Conservation (phyloP, 495 filamentous ascomycete species). For the Cercophora scortea region DNA sequence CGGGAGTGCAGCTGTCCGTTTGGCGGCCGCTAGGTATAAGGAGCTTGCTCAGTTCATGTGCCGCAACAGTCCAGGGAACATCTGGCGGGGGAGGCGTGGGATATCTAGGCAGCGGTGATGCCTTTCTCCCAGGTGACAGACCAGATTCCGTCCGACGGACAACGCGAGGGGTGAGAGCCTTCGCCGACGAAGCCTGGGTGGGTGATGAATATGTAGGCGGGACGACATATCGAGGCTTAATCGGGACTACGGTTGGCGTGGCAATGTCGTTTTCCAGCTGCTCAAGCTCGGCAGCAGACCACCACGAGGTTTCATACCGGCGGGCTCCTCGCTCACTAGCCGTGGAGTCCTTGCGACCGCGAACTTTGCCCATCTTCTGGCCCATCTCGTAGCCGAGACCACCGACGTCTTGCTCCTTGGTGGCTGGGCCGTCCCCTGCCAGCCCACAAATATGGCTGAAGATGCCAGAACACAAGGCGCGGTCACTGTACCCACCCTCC, state of each 20-base stretch:
- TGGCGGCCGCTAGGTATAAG: slow-evolving; percentile 69
- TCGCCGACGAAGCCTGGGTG: slow-evolving; percentile 74
- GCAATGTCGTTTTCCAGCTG: slow-evolving; percentile 46
- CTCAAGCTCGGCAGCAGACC: slow-evolving; percentile 59
- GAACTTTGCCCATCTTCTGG: slow-evolving; percentile 32
- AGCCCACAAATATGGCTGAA: slow-evolving; percentile 82
- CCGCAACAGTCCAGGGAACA: slow-evolving; percentile 74
- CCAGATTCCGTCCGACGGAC: slow-evolving; percentile 42
- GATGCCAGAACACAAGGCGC: slow-evolving; percentile 79
- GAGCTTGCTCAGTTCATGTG: slow-evolving; percentile 71
- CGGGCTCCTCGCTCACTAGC: slow-evolving; percentile 15
- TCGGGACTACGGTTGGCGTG: slow-evolving; percentile 44
- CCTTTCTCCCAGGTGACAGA: slow-evolving; percentile 19
- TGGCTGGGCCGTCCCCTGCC: slow-evolving; percentile 41
- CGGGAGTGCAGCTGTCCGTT: slow-evolving; percentile 62
- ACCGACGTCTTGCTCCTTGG: slow-evolving; percentile 30
- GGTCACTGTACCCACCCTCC: slow-evolving; percentile 92
- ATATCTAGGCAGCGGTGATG: slow-evolving; percentile 25
- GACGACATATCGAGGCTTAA: slow-evolving; percentile 42
- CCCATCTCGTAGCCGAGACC: slow-evolving; percentile 48
- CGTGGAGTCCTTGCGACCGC: slow-evolving; percentile 23
- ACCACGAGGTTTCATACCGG: slow-evolving; percentile 66
- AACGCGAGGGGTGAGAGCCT: slow-evolving; percentile 52
- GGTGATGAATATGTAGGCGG: slow-evolving; percentile 62
- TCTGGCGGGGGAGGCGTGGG: slow-evolving; percentile 63